Base-by-base conservation (phyloP, 257 asterid species). In the Sherardia arvensis region DNA sequence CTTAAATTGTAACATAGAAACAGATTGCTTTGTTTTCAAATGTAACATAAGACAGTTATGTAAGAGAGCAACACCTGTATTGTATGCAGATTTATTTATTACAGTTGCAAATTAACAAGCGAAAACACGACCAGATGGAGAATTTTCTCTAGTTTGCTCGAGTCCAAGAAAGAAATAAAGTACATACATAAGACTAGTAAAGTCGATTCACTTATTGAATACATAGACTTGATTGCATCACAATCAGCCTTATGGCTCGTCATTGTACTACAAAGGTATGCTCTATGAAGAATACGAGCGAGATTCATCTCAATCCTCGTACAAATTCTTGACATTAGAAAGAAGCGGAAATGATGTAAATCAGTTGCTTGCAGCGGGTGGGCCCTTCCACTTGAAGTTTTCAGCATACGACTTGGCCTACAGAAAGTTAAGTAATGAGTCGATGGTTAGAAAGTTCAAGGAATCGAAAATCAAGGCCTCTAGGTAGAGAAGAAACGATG, bases 321-420 rank as follows among this genome's bases (percentile, higher is more conserved):
- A 54, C 57, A 54, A 43, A 7, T 14, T 62, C 38, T 67, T 43
- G 20, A 40, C 10, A 48, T 23, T 48, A 61, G 29, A 33, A 68
- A 26, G 68, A 65, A 71, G 47, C 17, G 66, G 25, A 20, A 25
- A 14, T 27, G 57, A 69, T 20, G 34, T 47, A 20, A 63, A 51
- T 80, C 68, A 85, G 45, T 69, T 76, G 65, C 73, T 72, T 11
- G 81, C 28, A 65, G 77, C 73, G 27, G 96, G 93, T 71, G 91
- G 94, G 40, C 99, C 97, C 84, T 90, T 90, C 94, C 90, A 90
- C 78, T 87, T 90, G 86, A 90, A 90, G 87, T 87, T 93, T 75
- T 93, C 99, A 0, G 97, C 96, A 56, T 93, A 90, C 22, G 97
- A 65, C 80, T 81, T 93, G 63, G 79, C 68, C 97, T 93, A 84